Percentiles rank a stretch among this genome's conserved stretches.
Conservation (phyloP, 2,329 filamentous ascomycete species). For the Alternaria infectoria region DNA sequence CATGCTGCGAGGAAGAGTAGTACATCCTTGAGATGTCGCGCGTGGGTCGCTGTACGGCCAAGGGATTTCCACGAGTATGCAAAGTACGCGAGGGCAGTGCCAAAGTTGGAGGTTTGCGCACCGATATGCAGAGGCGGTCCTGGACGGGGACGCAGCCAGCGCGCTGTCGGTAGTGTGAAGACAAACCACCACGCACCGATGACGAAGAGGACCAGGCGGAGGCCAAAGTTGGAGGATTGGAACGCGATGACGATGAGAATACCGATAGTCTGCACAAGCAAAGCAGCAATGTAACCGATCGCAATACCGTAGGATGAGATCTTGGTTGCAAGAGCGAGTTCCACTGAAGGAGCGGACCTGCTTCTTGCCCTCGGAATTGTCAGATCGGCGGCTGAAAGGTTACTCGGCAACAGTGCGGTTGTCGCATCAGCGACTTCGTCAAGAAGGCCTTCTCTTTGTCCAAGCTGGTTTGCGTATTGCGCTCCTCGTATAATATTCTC, state of each 20-base stretch:
- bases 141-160: constrained; percentile 87
- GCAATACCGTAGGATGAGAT: constrained; percentile 94
- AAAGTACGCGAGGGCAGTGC: constrained; percentile 74
- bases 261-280: constrained; percentile 81
- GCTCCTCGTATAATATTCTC: constrained; percentile 31
- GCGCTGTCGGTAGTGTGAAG: constrained; percentile 85
- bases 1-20: constrained; percentile 83
- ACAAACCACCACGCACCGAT: constrained; percentile 92
- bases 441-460: constrained; percentile 31
- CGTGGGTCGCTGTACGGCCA: constrained; percentile 78
- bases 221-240: constrained; percentile 79
- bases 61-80: constrained; percentile 85
- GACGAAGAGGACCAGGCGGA: constrained; percentile 84
- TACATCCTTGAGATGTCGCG: constrained; percentile 74
- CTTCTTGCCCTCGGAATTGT: constrained; percentile 41
- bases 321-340: constrained; percentile 82
- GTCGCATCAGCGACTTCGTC: constrained; percentile 43
- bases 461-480: constrained; percentile 36
- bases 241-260: constrained; percentile 71
- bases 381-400: constrained; percentile 29
- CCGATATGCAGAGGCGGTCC: constrained; percentile 70
- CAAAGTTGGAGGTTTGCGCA: constrained; percentile 32
- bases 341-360: constrained; percentile 59
- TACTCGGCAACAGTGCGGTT: constrained; percentile 46
- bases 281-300: constrained; percentile 87